Evolutionary conservation across 805 yeast genomes (phyloP), one percentile per base, ranked within the genome.

Genomic region (Suhomyces kilbournensis): DNA sequence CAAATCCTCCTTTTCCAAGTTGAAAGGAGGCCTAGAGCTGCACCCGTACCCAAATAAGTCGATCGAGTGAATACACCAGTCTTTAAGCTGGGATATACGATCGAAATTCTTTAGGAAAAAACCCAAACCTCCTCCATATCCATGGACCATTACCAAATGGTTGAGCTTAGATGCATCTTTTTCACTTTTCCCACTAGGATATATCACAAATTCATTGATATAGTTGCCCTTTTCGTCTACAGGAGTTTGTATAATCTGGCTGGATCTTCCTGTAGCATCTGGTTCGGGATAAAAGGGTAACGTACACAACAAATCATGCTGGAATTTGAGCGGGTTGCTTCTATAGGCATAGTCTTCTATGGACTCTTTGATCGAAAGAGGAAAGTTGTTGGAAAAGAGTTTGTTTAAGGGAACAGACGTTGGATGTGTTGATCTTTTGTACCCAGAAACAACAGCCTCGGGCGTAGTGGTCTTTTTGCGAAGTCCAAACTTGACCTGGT

Each of bases 31-130:
- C 56, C 98, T 77, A 1, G 96, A 82, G 0, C 96, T 88, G 52
- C 89, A 83, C 0, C 98, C 99, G 69, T 88, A 93, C 0, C 99
- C 99, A 2, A 90, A 78, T 51, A 92, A 70, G 64, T 93, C 99
- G 2, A 93, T 79, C 0, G 97, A 88, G 70, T 90, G 97, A 44
- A 92, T 75, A 51, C 85, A 79, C 88, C 94, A 88, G 40, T 78
- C 71, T 26, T 79, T 71, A 34, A 53, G 47, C 8, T 52, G 22
- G 38, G 58, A 48, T 3, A 74, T 52, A 2, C 52, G 64, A n/a
- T 65, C 66, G 32, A 73, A 72, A 46, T 71, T 71, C 53, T 76
- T 65, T 61, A 79, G n/a, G 62, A 58, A 75, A 47, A 74, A 67
- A 3, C 80, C 78, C n/a, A 75, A 61, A 1, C 79, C 78, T 3